A percentile compares a stretch with the other conserved stretches of the same genome.
Evolutionary conservation across 2,329 filamentous ascomycete species (phyloP).

Genomic region (Botryotinia calthae): DNA sequence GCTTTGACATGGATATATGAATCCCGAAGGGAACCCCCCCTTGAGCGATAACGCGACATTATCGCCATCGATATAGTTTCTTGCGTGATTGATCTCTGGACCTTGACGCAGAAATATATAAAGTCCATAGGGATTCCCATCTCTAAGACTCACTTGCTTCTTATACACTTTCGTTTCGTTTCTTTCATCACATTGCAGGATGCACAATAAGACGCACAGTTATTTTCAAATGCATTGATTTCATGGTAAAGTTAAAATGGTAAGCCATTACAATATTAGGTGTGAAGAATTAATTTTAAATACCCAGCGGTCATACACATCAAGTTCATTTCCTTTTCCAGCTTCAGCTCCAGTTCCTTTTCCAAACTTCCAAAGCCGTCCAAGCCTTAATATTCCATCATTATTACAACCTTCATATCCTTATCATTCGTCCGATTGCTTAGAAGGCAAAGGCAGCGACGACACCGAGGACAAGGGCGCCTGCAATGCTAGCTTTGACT

Average conservation of each 20-base stretch:
- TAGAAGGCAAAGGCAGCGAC: conserved; percentile 2
- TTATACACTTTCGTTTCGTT: background rate
- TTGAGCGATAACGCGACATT: background rate
- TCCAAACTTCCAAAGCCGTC: background rate
- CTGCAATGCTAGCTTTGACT: conserved; percentile 8
- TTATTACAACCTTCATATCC: conserved; percentile 6
- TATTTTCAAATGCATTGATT: background rate
- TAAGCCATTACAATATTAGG: conserved; percentile 5
- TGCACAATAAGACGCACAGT: background rate
- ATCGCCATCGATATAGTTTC: background rate
- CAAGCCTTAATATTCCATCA: background rate
- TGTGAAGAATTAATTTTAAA: conserved; percentile 8
- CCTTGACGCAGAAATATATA: background rate
- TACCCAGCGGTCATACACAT: background rate
- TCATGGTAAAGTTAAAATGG: background rate
- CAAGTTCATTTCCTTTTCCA: background rate
- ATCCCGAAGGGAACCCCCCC: background rate
- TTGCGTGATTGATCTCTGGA: background rate
- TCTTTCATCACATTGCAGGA: background rate
- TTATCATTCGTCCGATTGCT: background rate
- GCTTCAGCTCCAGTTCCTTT: background rate
- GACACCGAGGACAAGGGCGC: background rate
- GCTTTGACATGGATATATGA: background rate
- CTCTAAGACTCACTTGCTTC: background rate
- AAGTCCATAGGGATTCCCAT: background rate